Conservation (phyloP, 352 stramenopile genomes). For the Pythium aristosporum region DNA sequence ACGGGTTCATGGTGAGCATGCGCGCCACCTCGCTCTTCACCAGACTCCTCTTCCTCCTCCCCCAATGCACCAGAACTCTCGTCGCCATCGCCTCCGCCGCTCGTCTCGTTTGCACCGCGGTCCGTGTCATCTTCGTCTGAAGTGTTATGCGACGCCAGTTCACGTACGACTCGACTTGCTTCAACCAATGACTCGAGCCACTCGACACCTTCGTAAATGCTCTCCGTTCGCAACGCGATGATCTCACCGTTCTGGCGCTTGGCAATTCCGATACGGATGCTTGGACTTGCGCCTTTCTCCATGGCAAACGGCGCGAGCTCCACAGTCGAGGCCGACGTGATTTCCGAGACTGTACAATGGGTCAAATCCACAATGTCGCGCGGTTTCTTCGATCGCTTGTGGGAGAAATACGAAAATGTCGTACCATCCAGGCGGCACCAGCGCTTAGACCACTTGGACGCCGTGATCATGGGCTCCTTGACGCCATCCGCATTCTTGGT, state of each 20-base stretch:
- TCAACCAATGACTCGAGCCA: constrained; percentile 79
- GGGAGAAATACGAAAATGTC: constrained; percentile 77
- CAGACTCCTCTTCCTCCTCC: constrained; percentile 1
- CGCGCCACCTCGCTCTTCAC: background rate
- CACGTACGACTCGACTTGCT: constrained; percentile 46
- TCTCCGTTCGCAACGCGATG: constrained; percentile 67
- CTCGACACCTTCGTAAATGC: constrained; percentile 79
- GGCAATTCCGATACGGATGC: constrained; percentile 72
- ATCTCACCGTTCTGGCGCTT: constrained; percentile 63
- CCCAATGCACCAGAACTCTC: constrained; percentile 21
- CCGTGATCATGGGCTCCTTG: constrained; percentile 55
- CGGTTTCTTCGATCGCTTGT: constrained; percentile 75
- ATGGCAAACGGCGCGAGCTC: constrained; percentile 57
- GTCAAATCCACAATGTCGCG: constrained; percentile 75
- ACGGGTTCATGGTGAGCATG: too few relatives aligned
- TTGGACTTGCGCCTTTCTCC: constrained; percentile 45
- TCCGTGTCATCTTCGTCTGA: constrained; percentile 15
- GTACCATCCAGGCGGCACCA: constrained; percentile 81
- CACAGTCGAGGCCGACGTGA: constrained; percentile 45
- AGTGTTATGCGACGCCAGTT: background rate
- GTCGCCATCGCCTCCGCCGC: constrained; percentile 24
- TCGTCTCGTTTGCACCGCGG: constrained; percentile 12
- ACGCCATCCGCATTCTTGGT: constrained; percentile 54
- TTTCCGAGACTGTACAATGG: constrained; percentile 65
- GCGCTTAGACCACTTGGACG: constrained; percentile 79